Evolutionary conservation across 2,329 filamentous ascomycete genomes (phyloP), one percentile per base, ranked within the genome.

Genomic region (Monilinia fructicola): DNA sequence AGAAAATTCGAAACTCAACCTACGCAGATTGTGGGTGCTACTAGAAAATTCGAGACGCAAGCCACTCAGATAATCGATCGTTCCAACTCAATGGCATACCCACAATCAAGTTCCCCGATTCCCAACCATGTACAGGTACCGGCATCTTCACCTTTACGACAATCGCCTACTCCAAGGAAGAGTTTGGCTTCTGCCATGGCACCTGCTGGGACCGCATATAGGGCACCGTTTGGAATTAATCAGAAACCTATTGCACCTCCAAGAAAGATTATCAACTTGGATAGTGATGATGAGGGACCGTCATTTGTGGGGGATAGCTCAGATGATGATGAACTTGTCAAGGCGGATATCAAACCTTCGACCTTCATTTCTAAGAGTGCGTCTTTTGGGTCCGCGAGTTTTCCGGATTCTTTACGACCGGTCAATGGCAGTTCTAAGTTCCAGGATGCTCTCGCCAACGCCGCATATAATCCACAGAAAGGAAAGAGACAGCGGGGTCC

Each of bases 121-220:
- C 52, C 35, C 28, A 69, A 68, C 48, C 76, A 84, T 61, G 81
- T 97, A 66, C 93, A 97, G 77, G 93, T 97, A 3, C 88, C 90
- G 40, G 91, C 92, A n/a, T 97, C 93, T 3, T 97, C 94, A 0
- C 93, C 93, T 2, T 73, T 76, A 54, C 50, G 40, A 54, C 48
- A 62, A 38, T 64, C 72, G 74, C 61, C 38, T 65, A 74, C 48
- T 26, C 42, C 48, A 14, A 72, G 55, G 21, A 59, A 56, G 50
- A 66, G 81, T 42, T 74, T 89, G 54, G 85, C 84, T 28, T 87
- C 82, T 69, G 79, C 86, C 54, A 90, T 96, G 81, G 90, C 91
- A 46, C 91, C 92, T 38, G 84, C 87, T 55, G 90, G 92, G 9
- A 96, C 92, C 0, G 78, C 83, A 12, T 94, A 90, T 73, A 84